Percentiles rank a stretch among this genome's conserved stretches.
phyloP scores from a whole-genome alignment of 2,329 filamentous ascomycete species.

The Fusarium coicis region DNA sequence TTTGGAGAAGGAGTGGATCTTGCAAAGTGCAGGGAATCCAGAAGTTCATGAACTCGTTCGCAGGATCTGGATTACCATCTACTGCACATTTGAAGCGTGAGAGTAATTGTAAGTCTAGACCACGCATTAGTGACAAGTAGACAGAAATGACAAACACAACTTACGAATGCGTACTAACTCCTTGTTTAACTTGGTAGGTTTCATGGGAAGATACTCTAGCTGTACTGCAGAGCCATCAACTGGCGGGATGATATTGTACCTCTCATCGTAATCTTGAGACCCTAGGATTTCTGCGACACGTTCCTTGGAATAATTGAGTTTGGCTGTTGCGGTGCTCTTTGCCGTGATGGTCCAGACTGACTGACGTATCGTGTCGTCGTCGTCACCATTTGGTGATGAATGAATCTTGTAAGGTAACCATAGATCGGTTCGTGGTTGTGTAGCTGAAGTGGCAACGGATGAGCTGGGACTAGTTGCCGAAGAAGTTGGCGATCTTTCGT shows the following conservation, averaged over 20 bases:
- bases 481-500: conserved; percentile 6
- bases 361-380: conserved; percentile 44
- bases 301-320: conserved; percentile 47
- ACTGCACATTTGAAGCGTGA: conserved; percentile 63
- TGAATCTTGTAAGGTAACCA: conserved; percentile 42
- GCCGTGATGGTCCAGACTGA: conserved; percentile 47
- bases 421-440: conserved; percentile 19
- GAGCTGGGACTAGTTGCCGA: not conserved
- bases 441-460: not conserved
- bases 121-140: not conserved
- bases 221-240: conserved; percentile 49
- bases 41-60: conserved; percentile 58
- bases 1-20: conserved; percentile 60
- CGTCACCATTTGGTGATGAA: conserved; percentile 42
- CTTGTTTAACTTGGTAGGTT: conserved; percentile 55
- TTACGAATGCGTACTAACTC: conserved; percentile 62
- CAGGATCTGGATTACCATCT: conserved; percentile 58
- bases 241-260: conserved; percentile 34
- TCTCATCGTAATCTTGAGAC: conserved; percentile 10
- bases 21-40: conserved; percentile 61
- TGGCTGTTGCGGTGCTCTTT: conserved; percentile 45
- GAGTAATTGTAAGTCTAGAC: conserved; percentile 59
- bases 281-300: conserved; percentile 22
- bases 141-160: conserved; percentile 19
- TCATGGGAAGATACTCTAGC: conserved; percentile 55